Evolutionary conservation across 75 land plant genomes (phyloP).

Genomic region (Azolla pinnata): DNA sequence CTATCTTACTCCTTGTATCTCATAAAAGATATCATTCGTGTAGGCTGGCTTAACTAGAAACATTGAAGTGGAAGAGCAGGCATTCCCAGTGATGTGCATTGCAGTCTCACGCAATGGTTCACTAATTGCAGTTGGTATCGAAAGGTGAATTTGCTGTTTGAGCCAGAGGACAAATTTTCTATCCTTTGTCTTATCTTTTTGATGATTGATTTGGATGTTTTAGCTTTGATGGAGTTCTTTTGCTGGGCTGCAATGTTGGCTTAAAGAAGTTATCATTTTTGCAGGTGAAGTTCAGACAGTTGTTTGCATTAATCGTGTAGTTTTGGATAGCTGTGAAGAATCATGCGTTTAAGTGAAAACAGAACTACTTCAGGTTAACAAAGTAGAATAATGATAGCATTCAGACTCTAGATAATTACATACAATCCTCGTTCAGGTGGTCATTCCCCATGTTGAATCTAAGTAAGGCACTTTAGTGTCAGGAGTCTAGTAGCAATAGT

Average conservation of each 20-base stretch:
- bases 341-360: no score
- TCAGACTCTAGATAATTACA: no score
- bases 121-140: conserved; percentile 5
- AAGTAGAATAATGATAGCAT: no score
- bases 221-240: conserved; percentile 7
- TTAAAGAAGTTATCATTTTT: conserved; percentile 1
- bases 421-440: no score
- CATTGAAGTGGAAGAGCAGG: no score
- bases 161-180: no score
- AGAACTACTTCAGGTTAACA: no score
- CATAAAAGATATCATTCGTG: neutral
- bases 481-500: neutral
- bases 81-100: neutral
- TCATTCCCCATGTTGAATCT: no score
- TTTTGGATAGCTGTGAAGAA: no score
- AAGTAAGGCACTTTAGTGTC: no score
- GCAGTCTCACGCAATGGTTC: neutral
- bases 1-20: neutral
- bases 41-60: neutral
- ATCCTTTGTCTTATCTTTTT: neutral
- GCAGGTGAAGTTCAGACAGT: no score
- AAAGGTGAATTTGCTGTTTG: conserved; percentile 8
- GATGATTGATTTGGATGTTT: neutral
- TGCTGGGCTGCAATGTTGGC: neutral
- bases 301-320: no score